These are phyloP conservation scores for Curvularia sp. DNA, from an alignment of 2,329 filamentous ascomycete species.

Conservation along the genomic window DNA sequence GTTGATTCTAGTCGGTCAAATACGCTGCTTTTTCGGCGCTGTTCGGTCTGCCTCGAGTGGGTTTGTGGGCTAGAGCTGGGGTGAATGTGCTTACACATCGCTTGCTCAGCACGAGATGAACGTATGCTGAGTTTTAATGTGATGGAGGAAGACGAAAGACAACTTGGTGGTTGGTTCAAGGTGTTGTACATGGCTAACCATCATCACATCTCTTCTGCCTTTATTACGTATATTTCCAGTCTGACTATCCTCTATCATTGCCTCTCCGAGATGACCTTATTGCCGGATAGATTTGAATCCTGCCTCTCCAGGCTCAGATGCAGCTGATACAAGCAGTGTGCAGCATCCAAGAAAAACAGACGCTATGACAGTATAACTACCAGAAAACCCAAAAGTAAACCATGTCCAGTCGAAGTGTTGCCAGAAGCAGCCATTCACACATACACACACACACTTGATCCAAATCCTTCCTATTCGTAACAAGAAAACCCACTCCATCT, in stretches of 20 bases:
- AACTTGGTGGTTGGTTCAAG: not conserved
- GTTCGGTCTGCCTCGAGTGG: conserved; percentile 11
- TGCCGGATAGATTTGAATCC: not conserved
- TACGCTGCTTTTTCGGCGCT: conserved; percentile 18
- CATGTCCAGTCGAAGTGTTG: not conserved
- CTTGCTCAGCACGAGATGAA: not conserved
- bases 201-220: not conserved
- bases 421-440: not conserved
- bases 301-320: not conserved
- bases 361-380: not conserved
- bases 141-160: not conserved
- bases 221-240: not conserved
- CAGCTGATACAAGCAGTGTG: not conserved
- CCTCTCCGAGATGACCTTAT: not conserved
- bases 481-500: not conserved
- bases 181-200: not conserved
- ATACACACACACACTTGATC: not conserved
- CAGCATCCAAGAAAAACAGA: not conserved
- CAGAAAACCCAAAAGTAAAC: not conserved
- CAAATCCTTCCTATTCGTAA: not conserved
- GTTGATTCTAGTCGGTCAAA: conserved; percentile 22
- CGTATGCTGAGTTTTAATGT: not conserved
- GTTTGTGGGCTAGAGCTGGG: not conserved
- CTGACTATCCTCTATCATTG: not conserved
- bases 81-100: conserved; percentile 2